Evolutionary conservation across 768 basidiomycete genomes (phyloP), one percentile per base, ranked within the genome.

Genomic region (Rhodocollybia butyracea): DNA sequence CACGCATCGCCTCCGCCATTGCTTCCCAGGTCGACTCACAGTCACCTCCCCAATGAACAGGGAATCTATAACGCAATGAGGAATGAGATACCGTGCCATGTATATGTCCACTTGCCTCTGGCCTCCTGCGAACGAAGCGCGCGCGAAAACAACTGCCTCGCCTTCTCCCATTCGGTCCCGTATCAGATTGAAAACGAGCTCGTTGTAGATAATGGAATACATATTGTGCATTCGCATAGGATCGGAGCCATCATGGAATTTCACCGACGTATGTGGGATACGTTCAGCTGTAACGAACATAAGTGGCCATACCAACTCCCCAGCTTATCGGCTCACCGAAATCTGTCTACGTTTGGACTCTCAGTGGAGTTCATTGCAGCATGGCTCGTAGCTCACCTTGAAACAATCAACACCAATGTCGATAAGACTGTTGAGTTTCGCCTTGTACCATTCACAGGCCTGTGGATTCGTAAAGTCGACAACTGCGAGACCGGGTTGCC

Each of bases 1-100:
- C 88, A 4, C 87, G 76, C 50, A 89, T 68, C 1, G 85, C 81
- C 67, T 91, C 87, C 0, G 84, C 85, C 87, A 91, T 89, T 3
- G 86, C 88, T 64, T 87, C 85, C 70, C 80, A 89, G 1, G 86
- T 86, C 5, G 84, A 85, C 63, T 88, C 86, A 67, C 86, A 88
- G 58, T 90, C 87, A 2, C 88, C 87, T 46, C 85, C 84, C 85
- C 85, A 86, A 63, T 87, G 84, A 62, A 72, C 66, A 15, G 73
- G 70, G 62, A 73, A 75, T 27, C 75, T 77, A 46, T 11, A 36
- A 54, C 53, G 54, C 22, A 42, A 42, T 26, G 41, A 29, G 22
- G 12, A 24, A n/a, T 12, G 41, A 29, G 30, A 19, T 31, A 3
- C n/a, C 21, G n/a, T 24, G 5, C 27, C 40, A 51, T 19, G 22